Conservation (phyloP, 1,139 yeast species). For the Candida smagusa region DNA sequence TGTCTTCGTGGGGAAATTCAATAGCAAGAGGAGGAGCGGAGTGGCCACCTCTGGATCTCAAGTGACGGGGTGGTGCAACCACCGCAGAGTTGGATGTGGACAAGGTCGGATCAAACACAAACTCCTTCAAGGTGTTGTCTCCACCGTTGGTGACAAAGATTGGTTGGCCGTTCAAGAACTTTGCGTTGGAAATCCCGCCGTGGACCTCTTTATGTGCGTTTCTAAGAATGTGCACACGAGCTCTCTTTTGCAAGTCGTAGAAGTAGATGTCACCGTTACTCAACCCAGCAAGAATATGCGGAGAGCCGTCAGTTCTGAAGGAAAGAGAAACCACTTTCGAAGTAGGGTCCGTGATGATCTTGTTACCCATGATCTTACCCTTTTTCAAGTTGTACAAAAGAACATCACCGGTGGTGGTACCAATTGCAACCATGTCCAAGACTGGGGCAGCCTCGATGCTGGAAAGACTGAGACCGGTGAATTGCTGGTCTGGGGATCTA, state of each 20-base stretch:
- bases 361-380: slow-evolving; percentile 50
- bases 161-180: slow-evolving; percentile 89
- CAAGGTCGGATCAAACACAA: slow-evolving; percentile 87
- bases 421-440: slow-evolving; percentile 77
- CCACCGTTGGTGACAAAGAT: slow-evolving; percentile 89
- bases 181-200: slow-evolving; percentile 79
- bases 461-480: slow-evolving; percentile 48
- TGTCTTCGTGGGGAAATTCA: slow-evolving; percentile 71
- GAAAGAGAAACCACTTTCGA: slow-evolving; percentile 66
- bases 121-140: slow-evolving; percentile 86
- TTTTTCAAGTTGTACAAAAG: slow-evolving; percentile 65
- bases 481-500: slow-evolving; percentile 50
- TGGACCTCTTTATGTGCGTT: slow-evolving; percentile 68
- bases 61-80: slow-evolving; percentile 84
- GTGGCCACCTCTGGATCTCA: slow-evolving; percentile 96
- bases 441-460: slow-evolving; percentile 82
- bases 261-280: slow-evolving; percentile 80
- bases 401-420: slow-evolving; percentile 67
- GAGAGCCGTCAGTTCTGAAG: slow-evolving; percentile 88
- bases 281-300: slow-evolving; percentile 80
- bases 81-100: slow-evolving; percentile 63
- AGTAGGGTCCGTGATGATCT: slow-evolving; percentile 48
- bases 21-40: slow-evolving; percentile 84
- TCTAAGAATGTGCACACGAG: slow-evolving; percentile 73
- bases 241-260: slow-evolving; percentile 70